Conservation (phyloP, 2,329 filamentous ascomycete genomes). For the Cladosporium sp. region DNA sequence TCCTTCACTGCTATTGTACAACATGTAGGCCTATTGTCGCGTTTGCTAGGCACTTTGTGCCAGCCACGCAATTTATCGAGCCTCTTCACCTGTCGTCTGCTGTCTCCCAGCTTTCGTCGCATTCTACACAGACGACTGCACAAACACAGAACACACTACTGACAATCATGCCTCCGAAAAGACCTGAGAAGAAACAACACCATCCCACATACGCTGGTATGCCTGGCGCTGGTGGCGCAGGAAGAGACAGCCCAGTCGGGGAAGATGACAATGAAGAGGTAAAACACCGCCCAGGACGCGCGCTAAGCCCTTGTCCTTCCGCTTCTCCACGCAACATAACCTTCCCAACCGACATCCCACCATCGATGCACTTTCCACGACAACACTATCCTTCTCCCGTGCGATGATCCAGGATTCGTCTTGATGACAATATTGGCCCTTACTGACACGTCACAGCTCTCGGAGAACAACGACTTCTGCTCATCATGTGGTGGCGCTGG, state of each 20-base stretch:
- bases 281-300: slow-evolving; percentile 43
- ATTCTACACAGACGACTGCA: slow-evolving; percentile 15
- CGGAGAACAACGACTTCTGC: slow-evolving; percentile 85
- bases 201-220: slow-evolving; percentile 65
- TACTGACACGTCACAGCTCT: slow-evolving; percentile 42
- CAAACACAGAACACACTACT: slow-evolving; percentile 24
- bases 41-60: slow-evolving; percentile 28
- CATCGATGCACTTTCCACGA: slow-evolving; percentile 34
- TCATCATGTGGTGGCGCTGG: slow-evolving; percentile 81
- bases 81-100: background rate
- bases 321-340: slow-evolving; percentile 23
- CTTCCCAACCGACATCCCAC: slow-evolving; percentile 22
- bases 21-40: slow-evolving; percentile 15
- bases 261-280: slow-evolving; percentile 59
- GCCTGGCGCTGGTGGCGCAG: slow-evolving; percentile 61
- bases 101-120: background rate
- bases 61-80: slow-evolving; percentile 4
- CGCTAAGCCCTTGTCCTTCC: slow-evolving; percentile 21
- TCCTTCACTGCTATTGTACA: slow-evolving; percentile 16
- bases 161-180: slow-evolving; percentile 41
- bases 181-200: slow-evolving; percentile 74
- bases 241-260: slow-evolving; percentile 62
- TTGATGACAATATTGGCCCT: slow-evolving; percentile 18
- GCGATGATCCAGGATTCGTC: slow-evolving; percentile 23
- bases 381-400: slow-evolving; percentile 29